Evolutionary conservation across 1,284 basidiomycete species (phyloP).

Genomic region (Sutorius eximius): DNA sequence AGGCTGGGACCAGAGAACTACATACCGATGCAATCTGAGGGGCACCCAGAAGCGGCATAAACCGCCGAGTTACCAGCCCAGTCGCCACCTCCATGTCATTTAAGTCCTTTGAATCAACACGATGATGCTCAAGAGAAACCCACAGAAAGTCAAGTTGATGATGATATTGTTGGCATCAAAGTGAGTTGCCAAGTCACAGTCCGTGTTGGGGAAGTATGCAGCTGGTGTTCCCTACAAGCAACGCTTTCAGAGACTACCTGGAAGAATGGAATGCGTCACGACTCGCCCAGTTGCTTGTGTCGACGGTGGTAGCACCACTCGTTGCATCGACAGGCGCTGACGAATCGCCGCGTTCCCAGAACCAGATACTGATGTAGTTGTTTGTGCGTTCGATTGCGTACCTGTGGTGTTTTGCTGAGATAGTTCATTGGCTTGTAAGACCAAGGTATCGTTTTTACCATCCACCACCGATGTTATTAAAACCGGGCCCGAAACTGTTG

Average conservation of each 20-base stretch:
- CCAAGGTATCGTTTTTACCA: conserved; percentile 28
- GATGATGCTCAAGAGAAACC: conserved; percentile 4
- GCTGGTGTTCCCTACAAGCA: conserved; percentile 36
- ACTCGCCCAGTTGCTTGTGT: conserved; percentile 37
- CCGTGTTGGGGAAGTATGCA: conserved; percentile 41
- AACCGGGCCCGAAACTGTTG: conserved; percentile 42
- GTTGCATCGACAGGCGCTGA: conserved; percentile 35
- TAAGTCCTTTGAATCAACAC: neutral
- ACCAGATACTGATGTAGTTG: conserved; percentile 40
- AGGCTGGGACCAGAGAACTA: neutral
- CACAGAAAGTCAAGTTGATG: conserved; percentile 43
- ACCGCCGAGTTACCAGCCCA: conserved; percentile 39
- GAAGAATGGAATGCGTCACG: conserved; percentile 1
- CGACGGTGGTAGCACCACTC: conserved; percentile 23
- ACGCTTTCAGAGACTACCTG: conserved; percentile 16
- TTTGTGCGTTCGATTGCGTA: conserved; percentile 43
- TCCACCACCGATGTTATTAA: conserved; percentile 44
- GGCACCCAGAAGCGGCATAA: conserved; percentile 38
- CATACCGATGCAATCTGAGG: conserved; percentile 30
- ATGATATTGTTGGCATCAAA: conserved; percentile 43
- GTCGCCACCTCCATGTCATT: conserved; percentile 37
- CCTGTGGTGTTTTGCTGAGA: conserved; percentile 12
- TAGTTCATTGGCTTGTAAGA: neutral
- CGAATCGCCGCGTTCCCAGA: conserved; percentile 37
- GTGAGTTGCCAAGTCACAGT: conserved; percentile 37